These are phyloP conservation scores for Alternaria ventricosa DNA, from an alignment of 2,329 filamentous ascomycete species.

Conservation along the genomic window DNA sequence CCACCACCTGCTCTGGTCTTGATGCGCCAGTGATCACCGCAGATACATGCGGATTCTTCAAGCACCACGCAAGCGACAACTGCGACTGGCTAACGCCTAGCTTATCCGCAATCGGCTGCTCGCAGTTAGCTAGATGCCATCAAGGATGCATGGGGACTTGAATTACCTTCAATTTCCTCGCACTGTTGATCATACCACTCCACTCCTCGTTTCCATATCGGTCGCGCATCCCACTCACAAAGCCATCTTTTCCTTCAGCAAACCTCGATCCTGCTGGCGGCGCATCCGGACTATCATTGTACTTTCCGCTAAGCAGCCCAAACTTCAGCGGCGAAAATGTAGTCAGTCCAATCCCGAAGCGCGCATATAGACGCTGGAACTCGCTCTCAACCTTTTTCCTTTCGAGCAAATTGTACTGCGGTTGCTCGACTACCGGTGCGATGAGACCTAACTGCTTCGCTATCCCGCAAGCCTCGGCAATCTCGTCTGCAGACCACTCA, in stretches of 20 bases:
- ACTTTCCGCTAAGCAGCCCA: slow-evolving; percentile 67
- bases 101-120: slow-evolving; percentile 64
- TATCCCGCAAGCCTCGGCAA: slow-evolving; percentile 65
- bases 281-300: slow-evolving; percentile 61
- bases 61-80: slow-evolving; percentile 45
- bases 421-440: slow-evolving; percentile 59
- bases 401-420: slow-evolving; percentile 65
- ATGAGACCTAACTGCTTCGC: slow-evolving; percentile 66
- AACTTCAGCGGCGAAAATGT: slow-evolving; percentile 63
- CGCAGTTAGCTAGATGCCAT: slow-evolving; percentile 9
- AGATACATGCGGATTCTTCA: slow-evolving; percentile 46
- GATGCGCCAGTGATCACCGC: slow-evolving; percentile 39
- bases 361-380: slow-evolving; percentile 61
- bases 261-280: slow-evolving; percentile 65
- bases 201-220: slow-evolving; percentile 59
- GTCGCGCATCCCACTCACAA: slow-evolving; percentile 56
- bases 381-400: slow-evolving; percentile 65
- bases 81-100: slow-evolving; percentile 63
- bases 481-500: slow-evolving; percentile 66
- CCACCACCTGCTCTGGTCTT: slow-evolving; percentile 38
- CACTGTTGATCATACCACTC: slow-evolving; percentile 64
- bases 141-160: not conserved
- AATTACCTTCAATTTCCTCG: slow-evolving; percentile 52
- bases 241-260: slow-evolving; percentile 63
- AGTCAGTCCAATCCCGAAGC: slow-evolving; percentile 62